Conservation (phyloP, 345 rosid species). For the Anastatica hierochuntica region DNA sequence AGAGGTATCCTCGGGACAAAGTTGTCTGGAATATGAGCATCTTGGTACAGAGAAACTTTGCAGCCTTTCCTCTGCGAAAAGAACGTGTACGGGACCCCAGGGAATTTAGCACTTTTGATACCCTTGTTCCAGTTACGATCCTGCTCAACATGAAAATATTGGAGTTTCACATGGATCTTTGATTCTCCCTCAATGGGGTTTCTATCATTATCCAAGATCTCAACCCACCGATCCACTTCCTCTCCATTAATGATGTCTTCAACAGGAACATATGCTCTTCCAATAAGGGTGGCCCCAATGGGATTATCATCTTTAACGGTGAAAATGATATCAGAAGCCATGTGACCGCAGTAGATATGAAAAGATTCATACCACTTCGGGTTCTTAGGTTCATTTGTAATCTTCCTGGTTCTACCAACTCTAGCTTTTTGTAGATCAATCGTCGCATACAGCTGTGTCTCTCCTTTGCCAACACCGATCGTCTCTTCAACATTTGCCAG, state of each 20-base stretch:
- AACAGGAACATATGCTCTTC: slow-evolving; percentile 78
- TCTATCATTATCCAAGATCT: slow-evolving; percentile 58
- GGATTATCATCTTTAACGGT: slow-evolving; percentile 88
- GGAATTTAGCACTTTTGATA: slow-evolving; percentile 61
- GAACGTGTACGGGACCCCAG: slow-evolving; percentile 92
- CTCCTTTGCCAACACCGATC: slow-evolving; percentile 81
- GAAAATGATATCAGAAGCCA: slow-evolving; percentile 72
- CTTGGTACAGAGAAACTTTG: slow-evolving; percentile 86
- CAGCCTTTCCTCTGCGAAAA: slow-evolving; percentile 84
- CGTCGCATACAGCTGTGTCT: slow-evolving; percentile 61
- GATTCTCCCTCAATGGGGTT: slow-evolving; percentile 57
- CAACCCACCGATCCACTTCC: slow-evolving; percentile 84
- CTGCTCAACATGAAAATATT: slow-evolving; percentile 55
- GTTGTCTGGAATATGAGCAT: slow-evolving; percentile 85
- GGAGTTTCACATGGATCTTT: slow-evolving; percentile 85
- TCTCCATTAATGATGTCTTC: slow-evolving; percentile 57
- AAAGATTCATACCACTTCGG: slow-evolving; percentile 94
- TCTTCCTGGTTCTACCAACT: slow-evolving; percentile 79
- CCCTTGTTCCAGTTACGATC: slow-evolving; percentile 69
- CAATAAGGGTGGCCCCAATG: slow-evolving; percentile 84
- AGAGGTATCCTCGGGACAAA: slow-evolving; percentile 86
- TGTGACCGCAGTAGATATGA: slow-evolving; percentile 84
- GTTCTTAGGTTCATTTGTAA: slow-evolving; percentile 46
- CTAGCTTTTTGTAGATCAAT: slow-evolving; percentile 88
- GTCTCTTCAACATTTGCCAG: slow-evolving; percentile 62